Evolutionary conservation across 2,329 filamentous ascomycete genomes (phyloP).

Genomic region (Verticillium nonalfalfae): DNA sequence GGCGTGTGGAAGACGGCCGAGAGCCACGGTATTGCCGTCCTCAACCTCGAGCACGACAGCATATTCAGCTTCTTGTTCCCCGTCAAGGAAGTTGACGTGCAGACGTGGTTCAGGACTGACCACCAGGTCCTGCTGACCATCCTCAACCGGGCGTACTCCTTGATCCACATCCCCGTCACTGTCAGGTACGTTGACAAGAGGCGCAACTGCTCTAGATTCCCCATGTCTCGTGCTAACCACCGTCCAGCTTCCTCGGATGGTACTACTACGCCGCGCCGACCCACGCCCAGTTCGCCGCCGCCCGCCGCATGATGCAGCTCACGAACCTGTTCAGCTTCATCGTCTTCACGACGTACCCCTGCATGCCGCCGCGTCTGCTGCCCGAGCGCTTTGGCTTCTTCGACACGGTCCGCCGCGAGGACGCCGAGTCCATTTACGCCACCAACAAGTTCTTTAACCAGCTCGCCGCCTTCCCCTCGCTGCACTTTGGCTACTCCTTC

Average conservation of each 20-base stretch:
- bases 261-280: constrained; percentile 52
- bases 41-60: constrained; percentile 47
- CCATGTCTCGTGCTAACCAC: not conserved
- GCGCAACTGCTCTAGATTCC: not conserved
- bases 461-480: constrained; percentile 50
- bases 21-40: constrained; percentile 46
- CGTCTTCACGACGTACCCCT: constrained; percentile 57
- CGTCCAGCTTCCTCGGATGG: constrained; percentile 52
- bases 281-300: constrained; percentile 26
- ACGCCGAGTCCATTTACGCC: constrained; percentile 59
- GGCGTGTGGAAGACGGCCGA: constrained; percentile 50
- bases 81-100: constrained; percentile 42
- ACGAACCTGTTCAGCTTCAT: constrained; percentile 55
- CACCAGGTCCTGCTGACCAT: constrained; percentile 46
- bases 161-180: constrained; percentile 55
- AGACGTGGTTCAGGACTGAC: constrained; percentile 49
- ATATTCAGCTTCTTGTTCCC: constrained; percentile 45
- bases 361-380: constrained; percentile 56
- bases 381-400: constrained; percentile 55
- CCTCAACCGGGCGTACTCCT: constrained; percentile 51
- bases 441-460: constrained; percentile 52
- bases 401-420: constrained; percentile 49
- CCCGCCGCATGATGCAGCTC: constrained; percentile 41
- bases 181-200: constrained; percentile 36
- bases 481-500: constrained; percentile 52